A percentile compares a stretch with the other conserved stretches of the same genome.
Conservation (phyloP, 176 grass and related monocot genomes). For the Paspalum notatum region DNA sequence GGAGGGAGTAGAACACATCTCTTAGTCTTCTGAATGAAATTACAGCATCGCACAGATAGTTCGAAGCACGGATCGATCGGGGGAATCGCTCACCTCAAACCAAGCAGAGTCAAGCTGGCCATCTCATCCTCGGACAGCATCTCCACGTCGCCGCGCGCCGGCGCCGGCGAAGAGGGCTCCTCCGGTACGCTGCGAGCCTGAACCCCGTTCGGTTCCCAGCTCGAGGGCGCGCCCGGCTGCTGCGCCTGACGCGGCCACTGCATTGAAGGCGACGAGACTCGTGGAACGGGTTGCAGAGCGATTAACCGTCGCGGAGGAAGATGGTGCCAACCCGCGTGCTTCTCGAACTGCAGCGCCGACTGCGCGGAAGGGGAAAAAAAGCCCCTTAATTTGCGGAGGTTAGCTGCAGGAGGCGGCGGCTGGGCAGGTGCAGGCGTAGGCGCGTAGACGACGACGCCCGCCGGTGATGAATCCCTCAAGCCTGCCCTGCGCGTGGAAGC, state of each 20-base stretch:
- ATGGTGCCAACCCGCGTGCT: constrained; percentile 52
- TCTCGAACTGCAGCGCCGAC: constrained; percentile 59
- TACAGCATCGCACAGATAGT: constrained; percentile 3
- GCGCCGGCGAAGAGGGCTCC: neutral
- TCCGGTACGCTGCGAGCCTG: neutral
- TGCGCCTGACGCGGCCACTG: constrained; percentile 9
- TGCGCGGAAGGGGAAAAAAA: constrained; percentile 22
- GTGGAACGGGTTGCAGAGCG: constrained; percentile 52
- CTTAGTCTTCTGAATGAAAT: constrained; percentile 39
- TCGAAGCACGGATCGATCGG: constrained; percentile 17
- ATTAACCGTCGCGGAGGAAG: constrained; percentile 55
- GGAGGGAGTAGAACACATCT: too few species aligned
- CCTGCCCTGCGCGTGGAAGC: constrained; percentile 26
- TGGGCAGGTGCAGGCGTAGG: constrained; percentile 56
- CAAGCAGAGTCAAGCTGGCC: constrained; percentile 37
- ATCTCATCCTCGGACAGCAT: constrained; percentile 39
- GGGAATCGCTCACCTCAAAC: constrained; percentile 36
- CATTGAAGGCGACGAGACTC: constrained; percentile 18
- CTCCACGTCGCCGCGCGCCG: neutral
- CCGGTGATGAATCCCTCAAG: constrained; percentile 50
- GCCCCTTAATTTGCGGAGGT: neutral
- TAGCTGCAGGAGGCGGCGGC: constrained; percentile 46
- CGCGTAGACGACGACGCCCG: neutral
- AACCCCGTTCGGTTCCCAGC: constrained; percentile 16
- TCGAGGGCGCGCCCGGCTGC: neutral